phyloP scores from a whole-genome alignment of 1,284 basidiomycete species.

The Moesziomyces sp. region DNA sequence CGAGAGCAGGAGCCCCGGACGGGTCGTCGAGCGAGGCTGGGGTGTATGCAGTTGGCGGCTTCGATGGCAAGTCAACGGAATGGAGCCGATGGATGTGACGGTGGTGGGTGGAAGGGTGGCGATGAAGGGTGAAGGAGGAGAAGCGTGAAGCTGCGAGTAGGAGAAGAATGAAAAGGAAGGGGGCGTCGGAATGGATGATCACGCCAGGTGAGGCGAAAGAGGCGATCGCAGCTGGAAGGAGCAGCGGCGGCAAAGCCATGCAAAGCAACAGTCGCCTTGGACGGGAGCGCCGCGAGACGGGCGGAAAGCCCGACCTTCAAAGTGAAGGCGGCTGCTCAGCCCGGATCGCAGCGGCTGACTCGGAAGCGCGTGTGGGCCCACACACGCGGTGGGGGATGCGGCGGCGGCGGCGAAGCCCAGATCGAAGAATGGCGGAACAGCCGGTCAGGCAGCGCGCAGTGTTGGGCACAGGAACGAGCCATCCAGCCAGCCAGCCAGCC shows the following conservation, averaged over 20 bases:
- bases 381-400: too few relatives aligned
- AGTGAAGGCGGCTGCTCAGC: neutral
- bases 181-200: neutral
- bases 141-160: neutral
- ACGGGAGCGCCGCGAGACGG: too few relatives aligned
- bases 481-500: too few relatives aligned
- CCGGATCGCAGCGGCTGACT: neutral
- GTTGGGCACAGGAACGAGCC: neutral
- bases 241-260: too few relatives aligned
- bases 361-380: too few relatives aligned
- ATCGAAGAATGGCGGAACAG: constrained; percentile 3
- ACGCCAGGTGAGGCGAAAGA: neutral
- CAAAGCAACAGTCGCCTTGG: too few relatives aligned
- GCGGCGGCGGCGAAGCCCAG: neutral
- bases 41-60: neutral
- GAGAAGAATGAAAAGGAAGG: neutral
- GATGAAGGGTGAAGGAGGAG: neutral
- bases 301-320: too few relatives aligned
- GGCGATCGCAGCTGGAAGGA: neutral
- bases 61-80: neutral
- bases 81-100: too few relatives aligned
- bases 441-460: neutral
- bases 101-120: neutral
- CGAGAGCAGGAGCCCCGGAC: neutral
- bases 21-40: neutral